Evolutionary conservation across 768 basidiomycete species (phyloP).

Genomic region (Collybia mongolica): DNA sequence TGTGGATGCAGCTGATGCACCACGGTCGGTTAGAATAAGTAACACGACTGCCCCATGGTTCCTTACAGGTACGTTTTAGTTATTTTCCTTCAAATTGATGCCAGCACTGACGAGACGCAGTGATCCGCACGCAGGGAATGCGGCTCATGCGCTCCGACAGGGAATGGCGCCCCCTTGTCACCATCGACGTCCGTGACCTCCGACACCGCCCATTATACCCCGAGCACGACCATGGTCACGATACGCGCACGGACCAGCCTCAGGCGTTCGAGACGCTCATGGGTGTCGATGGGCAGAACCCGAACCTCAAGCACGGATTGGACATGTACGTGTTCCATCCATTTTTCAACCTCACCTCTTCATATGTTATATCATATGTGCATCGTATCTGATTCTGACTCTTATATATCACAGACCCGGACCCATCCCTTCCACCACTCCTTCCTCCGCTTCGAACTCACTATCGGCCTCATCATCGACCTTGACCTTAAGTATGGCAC

Average conservation of each 20-base stretch:
- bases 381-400: neutral
- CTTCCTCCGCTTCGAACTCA: too few relatives aligned
- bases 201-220: slow-evolving; percentile 28
- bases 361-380: neutral
- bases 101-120: slow-evolving; percentile 6
- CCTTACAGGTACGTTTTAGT: too few relatives aligned
- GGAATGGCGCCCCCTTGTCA: slow-evolving; percentile 67
- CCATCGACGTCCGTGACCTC: slow-evolving; percentile 47
- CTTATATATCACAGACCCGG: slow-evolving; percentile 32
- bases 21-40: too few relatives aligned
- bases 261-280: slow-evolving; percentile 55
- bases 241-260: slow-evolving; percentile 27
- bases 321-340: slow-evolving; percentile 42
- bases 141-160: slow-evolving; percentile 56
- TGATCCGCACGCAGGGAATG: slow-evolving; percentile 42
- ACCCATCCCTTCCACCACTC: slow-evolving; percentile 18
- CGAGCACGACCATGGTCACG: too few relatives aligned
- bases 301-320: slow-evolving; percentile 56
- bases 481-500: too few relatives aligned
- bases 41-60: too few relatives aligned
- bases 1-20: too few relatives aligned
- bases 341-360: too few relatives aligned
- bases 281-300: slow-evolving; percentile 71
- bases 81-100: too few relatives aligned
- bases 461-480: too few relatives aligned